These are phyloP conservation scores for Medicago truncatula DNA, from an alignment of 306 rosid genomes.

Conservation along the genomic window DNA sequence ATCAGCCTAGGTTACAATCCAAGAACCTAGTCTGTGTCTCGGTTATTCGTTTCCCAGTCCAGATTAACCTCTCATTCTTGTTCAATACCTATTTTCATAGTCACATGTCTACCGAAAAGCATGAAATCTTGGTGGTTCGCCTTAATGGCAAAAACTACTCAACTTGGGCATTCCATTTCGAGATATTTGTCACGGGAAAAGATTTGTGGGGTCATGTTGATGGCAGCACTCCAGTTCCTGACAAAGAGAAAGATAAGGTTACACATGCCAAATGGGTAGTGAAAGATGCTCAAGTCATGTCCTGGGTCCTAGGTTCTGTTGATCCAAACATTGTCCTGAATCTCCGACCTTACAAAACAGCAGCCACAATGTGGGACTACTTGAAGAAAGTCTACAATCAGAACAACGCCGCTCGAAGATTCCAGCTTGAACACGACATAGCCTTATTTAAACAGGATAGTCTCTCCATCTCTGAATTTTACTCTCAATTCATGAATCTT, in stretches of 20 bases:
- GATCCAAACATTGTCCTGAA: not conserved
- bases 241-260: not conserved
- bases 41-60: too few relatives aligned
- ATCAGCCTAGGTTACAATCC: too few relatives aligned
- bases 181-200: not conserved
- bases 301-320: not conserved
- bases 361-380: not conserved
- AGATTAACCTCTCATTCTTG: too few relatives aligned
- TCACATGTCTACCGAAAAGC: not conserved
- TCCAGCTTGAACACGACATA: constrained; percentile 10
- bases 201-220: not conserved
- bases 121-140: not conserved
- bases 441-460: not conserved
- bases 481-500: not conserved
- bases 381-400: constrained; percentile 15
- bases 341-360: not conserved
- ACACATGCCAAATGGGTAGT: not conserved
- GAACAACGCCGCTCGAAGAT: not conserved
- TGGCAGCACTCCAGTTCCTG: not conserved
- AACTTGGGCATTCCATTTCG: not conserved
- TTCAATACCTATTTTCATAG: not conserved
- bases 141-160: not conserved
- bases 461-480: not conserved
- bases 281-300: not conserved
- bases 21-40: too few relatives aligned